phyloP scores from a whole-genome alignment of 1,284 basidiomycete species.

The Ganoderma leucocontextum region DNA sequence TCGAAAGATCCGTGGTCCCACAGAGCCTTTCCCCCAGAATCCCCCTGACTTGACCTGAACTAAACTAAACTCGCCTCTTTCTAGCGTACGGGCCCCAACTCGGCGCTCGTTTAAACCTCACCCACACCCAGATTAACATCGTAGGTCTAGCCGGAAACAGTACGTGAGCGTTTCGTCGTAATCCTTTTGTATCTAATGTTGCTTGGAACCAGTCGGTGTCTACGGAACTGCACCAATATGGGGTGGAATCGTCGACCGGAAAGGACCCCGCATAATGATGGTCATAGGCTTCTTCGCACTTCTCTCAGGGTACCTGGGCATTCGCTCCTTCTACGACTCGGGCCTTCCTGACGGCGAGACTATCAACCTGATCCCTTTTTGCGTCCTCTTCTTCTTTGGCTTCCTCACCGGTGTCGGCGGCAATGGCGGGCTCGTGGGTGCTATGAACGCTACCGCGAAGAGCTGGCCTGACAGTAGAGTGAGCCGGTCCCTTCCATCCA shows the following conservation, averaged over 20 bases:
- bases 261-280: constrained; percentile 65
- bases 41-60: too few species aligned
- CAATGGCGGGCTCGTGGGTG: constrained; percentile 61
- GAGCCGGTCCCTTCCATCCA: constrained; percentile 32
- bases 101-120: constrained; percentile 70
- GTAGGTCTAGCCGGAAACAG: constrained; percentile 76
- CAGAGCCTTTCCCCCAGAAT: background rate
- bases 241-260: constrained; percentile 73
- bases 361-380: constrained; percentile 42
- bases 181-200: constrained; percentile 11
- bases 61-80: constrained; percentile 12
- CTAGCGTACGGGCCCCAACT: constrained; percentile 85
- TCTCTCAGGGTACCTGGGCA: constrained; percentile 71
- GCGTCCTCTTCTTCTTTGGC: constrained; percentile 54
- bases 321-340: constrained; percentile 66
- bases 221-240: constrained; percentile 70
- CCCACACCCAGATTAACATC: constrained; percentile 80
- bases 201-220: constrained; percentile 57
- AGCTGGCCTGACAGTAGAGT: constrained; percentile 64
- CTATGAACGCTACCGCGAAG: constrained; percentile 73
- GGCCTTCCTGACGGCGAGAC: constrained; percentile 47
- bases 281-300: constrained; percentile 58
- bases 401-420: constrained; percentile 71
- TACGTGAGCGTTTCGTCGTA: constrained; percentile 40
- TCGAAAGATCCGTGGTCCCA: background rate